These are phyloP conservation scores for Gardenia jasminoides DNA, from an alignment of 257 asterid species.

Conservation along the genomic window DNA sequence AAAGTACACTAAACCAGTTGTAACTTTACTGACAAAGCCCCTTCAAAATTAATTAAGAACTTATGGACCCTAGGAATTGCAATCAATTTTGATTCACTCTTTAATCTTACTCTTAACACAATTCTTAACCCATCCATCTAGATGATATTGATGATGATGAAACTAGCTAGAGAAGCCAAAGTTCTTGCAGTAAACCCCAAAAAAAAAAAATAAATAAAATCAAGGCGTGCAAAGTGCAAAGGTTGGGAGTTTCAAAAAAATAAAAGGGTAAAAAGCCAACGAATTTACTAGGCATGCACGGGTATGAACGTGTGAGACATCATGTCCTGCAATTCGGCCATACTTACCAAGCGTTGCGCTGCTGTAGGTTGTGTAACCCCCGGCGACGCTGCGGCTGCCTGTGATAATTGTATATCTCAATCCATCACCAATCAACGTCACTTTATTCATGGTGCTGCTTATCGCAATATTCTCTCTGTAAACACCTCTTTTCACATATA, in stretches of 20 bases:
- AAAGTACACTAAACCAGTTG: no score
- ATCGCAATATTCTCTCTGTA: conserved; percentile 60
- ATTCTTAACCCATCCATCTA: no score
- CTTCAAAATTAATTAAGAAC: no score
- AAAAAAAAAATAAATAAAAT: no score
- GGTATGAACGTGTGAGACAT: background rate
- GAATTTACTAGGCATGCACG: background rate
- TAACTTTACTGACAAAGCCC: background rate
- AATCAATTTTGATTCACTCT: background rate
- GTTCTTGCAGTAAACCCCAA: no score
- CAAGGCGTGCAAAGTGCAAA: background rate
- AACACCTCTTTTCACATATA: conserved; percentile 69
- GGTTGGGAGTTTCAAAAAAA: background rate
- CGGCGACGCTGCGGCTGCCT: conserved; percentile 57
- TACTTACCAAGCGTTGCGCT: conserved; percentile 74
- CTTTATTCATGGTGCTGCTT: conserved; percentile 48
- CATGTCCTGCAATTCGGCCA: no score
- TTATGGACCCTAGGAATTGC: background rate
- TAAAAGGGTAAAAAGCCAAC: background rate
- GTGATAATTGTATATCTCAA: conserved; percentile 57
- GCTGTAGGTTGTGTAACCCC: conserved; percentile 73
- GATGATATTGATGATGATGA: background rate
- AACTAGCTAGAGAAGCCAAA: background rate
- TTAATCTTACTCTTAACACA: background rate
- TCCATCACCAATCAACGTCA: conserved; percentile 80